Evolutionary conservation across 164 flowering plant genomes (phyloP).

Genomic region (Chimonanthus salicifolius): DNA sequence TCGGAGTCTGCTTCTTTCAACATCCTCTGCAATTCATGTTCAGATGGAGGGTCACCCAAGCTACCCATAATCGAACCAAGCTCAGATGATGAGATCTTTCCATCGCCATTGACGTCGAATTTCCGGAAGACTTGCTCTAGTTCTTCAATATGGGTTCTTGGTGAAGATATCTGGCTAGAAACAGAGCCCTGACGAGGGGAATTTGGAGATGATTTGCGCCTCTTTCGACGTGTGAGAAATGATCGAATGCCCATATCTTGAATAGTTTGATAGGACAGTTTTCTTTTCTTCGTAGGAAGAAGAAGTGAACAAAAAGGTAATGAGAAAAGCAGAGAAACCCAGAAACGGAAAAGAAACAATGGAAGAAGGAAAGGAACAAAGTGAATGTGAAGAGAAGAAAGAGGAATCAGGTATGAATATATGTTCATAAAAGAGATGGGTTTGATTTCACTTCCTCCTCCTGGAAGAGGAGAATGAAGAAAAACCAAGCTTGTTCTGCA

Average conservation of each 20-base stretch:
- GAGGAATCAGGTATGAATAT: background rate
- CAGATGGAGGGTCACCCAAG: constrained; percentile 45
- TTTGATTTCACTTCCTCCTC: background rate
- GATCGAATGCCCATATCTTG: constrained; percentile 15
- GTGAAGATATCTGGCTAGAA: too few species aligned
- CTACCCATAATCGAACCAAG: constrained; percentile 55
- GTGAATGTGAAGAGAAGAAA: background rate
- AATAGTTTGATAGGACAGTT: background rate
- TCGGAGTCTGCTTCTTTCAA: constrained; percentile 55
- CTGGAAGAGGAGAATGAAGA: background rate
- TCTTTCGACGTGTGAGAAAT: constrained; percentile 9
- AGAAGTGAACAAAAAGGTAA: background rate
- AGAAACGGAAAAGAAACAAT: constrained; percentile 1
- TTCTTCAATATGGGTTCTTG: constrained; percentile 31
- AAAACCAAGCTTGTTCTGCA: background rate
- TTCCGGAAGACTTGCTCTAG: constrained; percentile 59
- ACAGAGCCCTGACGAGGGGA: background rate
- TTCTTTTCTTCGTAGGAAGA: too few species aligned
- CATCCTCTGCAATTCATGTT: constrained; percentile 52
- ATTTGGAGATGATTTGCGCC: background rate
- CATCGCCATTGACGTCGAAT: constrained; percentile 85
- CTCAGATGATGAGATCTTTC: constrained; percentile 66
- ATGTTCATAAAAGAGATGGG: background rate
- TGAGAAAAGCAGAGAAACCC: background rate
- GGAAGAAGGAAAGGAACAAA: background rate